These are phyloP conservation scores for Arthrobotrys iridis DNA, from an alignment of 2,329 filamentous ascomycete species.

Conservation along the genomic window DNA sequence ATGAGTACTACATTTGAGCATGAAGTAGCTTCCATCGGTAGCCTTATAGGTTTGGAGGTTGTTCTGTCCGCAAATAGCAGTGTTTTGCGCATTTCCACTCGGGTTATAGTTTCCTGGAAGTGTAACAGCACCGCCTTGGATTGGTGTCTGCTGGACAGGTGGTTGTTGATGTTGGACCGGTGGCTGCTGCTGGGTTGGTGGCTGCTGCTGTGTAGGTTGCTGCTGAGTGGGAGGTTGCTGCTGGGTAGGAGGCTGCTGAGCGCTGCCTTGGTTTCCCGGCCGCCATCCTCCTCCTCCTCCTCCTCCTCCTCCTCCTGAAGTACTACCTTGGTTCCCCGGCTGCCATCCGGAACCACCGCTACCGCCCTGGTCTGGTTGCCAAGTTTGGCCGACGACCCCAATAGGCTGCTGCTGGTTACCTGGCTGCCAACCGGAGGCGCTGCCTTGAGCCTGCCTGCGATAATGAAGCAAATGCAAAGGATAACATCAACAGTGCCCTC, in stretches of 20 bases:
- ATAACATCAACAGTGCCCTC: conserved; percentile 20
- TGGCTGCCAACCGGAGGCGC: neutral
- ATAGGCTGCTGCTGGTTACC: neutral
- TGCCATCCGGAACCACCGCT: neutral
- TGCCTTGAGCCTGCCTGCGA: conserved; percentile 6
- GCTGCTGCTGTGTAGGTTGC: conserved; percentile 17
- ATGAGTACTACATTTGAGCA: conserved; percentile 30
- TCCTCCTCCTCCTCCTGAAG: too few species aligned
- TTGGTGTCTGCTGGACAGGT: neutral
- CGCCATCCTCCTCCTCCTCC: neutral
- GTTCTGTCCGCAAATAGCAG: conserved; percentile 27
- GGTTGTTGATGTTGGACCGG: neutral
- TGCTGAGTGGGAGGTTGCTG: neutral
- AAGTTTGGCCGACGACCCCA: neutral
- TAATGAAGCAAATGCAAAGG: conserved; percentile 1
- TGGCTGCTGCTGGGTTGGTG: conserved; percentile 2
- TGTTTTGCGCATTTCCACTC: conserved; percentile 25
- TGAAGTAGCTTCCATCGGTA: conserved; percentile 37
- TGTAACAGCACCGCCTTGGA: neutral
- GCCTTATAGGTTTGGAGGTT: conserved; percentile 35
- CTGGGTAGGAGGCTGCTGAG: neutral
- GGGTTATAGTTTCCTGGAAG: conserved; percentile 29
- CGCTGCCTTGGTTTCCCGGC: too few species aligned
- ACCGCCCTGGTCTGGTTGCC: conserved; percentile 9
- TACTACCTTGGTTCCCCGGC: conserved; percentile 5